phyloP scores from a whole-genome alignment of 768 basidiomycete species.

The Russula griseocarnosa region DNA sequence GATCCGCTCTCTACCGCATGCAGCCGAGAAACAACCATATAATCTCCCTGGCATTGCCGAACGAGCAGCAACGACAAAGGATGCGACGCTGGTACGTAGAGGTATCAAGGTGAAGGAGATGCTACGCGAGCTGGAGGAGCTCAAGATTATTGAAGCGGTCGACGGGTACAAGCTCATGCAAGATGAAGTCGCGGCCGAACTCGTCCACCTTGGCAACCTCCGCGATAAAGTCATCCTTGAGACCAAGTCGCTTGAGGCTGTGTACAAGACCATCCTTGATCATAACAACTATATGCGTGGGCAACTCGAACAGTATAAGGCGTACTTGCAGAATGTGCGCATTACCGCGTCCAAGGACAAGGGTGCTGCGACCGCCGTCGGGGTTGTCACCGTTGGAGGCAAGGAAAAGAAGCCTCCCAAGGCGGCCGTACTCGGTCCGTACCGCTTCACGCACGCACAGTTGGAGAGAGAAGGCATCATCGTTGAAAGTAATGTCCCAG shows the following conservation, averaged over 20 bases:
- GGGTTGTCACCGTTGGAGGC: conserved; percentile 92
- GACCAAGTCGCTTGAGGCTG: conserved; percentile 88
- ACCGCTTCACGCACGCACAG: conserved; percentile 96
- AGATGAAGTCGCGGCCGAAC: conserved; percentile 93
- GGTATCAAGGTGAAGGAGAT: conserved; percentile 99
- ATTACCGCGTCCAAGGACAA: conserved; percentile 86
- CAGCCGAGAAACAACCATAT: conserved; percentile 81
- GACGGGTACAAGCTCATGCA: conserved; percentile 96
- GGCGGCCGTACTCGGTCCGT: conserved; percentile 86
- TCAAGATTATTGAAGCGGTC: conserved; percentile 71
- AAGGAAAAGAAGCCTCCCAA: conserved; percentile 94
- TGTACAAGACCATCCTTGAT: conserved; percentile 99
- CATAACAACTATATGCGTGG: conserved; percentile 96
- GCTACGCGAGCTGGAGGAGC: conserved; percentile 91
- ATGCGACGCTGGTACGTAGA: conserved; percentile 89
- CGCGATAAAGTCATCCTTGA: conserved; percentile 93
- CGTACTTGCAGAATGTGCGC: conserved; percentile 96
- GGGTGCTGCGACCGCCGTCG: conserved; percentile 81
- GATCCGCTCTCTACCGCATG: conserved; percentile 87
- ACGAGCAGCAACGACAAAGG: conserved; percentile 94
- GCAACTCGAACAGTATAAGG: conserved; percentile 99
- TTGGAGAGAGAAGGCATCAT: conserved; percentile 99
- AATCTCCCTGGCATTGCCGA: conserved; percentile 88
- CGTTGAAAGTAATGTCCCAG: conserved; percentile 98
- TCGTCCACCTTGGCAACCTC: conserved; percentile 93